These are phyloP conservation scores for Usnea hakonensis DNA, from an alignment of 495 filamentous ascomycete species.

Conservation along the genomic window DNA sequence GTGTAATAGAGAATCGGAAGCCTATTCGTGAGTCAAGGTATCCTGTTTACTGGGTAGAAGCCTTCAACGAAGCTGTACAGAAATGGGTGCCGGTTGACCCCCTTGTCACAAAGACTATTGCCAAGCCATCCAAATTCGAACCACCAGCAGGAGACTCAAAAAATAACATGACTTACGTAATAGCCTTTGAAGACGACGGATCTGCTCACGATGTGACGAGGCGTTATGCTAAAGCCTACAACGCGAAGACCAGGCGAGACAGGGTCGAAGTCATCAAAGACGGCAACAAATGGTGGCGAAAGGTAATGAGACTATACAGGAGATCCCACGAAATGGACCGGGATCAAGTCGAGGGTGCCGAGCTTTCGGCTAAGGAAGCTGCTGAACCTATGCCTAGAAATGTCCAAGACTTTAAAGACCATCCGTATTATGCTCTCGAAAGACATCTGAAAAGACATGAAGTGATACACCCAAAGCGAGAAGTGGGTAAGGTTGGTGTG, in stretches of 20 bases:
- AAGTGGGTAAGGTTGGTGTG: constrained; percentile 73
- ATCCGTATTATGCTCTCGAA: constrained; percentile 83
- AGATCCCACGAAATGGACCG: constrained; percentile 51
- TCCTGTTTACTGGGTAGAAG: constrained; percentile 91
- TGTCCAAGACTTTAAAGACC: constrained; percentile 84
- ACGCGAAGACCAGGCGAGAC: constrained; percentile 72
- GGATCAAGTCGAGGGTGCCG: constrained; percentile 74
- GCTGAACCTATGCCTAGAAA: constrained; percentile 84
- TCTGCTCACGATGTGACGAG: constrained; percentile 72
- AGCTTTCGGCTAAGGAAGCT: constrained; percentile 60
- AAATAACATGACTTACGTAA: constrained; percentile 72
- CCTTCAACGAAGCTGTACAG: constrained; percentile 71
- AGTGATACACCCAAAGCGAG: constrained; percentile 60
- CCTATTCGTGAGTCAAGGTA: constrained; percentile 53
- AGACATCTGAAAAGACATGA: constrained; percentile 81
- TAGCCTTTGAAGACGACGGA: constrained; percentile 75
- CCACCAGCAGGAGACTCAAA: constrained; percentile 65
- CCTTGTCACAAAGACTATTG: constrained; percentile 66
- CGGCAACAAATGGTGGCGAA: constrained; percentile 68
- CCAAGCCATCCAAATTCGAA: constrained; percentile 68
- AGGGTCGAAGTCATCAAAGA: constrained; percentile 62
- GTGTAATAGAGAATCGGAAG: constrained; percentile 18
- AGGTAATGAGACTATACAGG: constrained; percentile 52
- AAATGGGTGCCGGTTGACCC: constrained; percentile 91
- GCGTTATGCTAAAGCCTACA: constrained; percentile 73